Evolutionary conservation across 306 rosid genomes (phyloP), one percentile per base, ranked within the genome.

Genomic region (Mucuna pruriens): DNA sequence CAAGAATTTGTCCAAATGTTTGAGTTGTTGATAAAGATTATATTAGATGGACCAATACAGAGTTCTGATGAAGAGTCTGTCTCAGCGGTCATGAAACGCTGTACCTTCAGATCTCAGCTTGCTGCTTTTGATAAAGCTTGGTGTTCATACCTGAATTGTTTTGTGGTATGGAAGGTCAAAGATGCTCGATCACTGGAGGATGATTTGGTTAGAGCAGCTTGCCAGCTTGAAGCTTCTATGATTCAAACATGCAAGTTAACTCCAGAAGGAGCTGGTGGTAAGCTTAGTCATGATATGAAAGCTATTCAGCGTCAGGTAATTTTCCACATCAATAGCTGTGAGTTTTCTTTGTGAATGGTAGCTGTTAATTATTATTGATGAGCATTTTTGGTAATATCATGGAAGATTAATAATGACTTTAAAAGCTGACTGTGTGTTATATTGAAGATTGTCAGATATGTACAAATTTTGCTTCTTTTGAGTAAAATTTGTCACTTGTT

Each of bases 171-270:
- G 99, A 95, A 95, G 90, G 94, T 89, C 75, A 91, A 90, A 85
- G 99, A 93, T 90, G 99, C 99, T 26, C 91, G 81, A 70, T 84
- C 80, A 13, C 72, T 95, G 82, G 99, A 93, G 84, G 94, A 87
- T n/a, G 99, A 95, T 86, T 85, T 95, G 83, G 97, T 95, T 82
- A 90, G 92, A 88, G 98, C 99, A 80, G 99, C 97, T 65, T 95
- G 99, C 85, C 99, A 95, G 74, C 89, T 95, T 71, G 99, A 95
- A 84, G 90, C 94, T 74, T 95, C 99, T 61, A 95, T 95, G 97
- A 87, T 95, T 82, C 98, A 93, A 77, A 93, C 94, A 45, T 95
- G 99, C 90, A 93, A 90, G 89, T 80, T 95, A 80, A 89, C 96
- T 44, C 85, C 93, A 6, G 90, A 84, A 78, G 92, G 97, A 72